Evolutionary conservation across 1,284 basidiomycete species (phyloP), one percentile per base, ranked within the genome.

Genomic region (Singerocomus inundabilis): DNA sequence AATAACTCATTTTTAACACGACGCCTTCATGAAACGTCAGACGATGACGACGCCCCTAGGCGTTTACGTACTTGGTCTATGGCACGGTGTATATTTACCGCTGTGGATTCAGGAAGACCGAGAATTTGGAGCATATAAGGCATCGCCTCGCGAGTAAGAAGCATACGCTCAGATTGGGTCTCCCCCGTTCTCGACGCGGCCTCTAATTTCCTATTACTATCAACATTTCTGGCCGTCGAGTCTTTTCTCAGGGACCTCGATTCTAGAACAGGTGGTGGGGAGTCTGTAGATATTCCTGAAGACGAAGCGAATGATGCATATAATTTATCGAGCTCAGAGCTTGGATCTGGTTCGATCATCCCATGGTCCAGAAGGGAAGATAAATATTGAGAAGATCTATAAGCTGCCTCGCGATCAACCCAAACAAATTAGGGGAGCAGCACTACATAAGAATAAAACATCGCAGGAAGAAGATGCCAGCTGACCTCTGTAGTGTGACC

Each of bases 401-500:
- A 88, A 16, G 88, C 88, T 90, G 55, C 41, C 13, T 46, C n/a
- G 6, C 5, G 18, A 32, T 38, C 25, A 49, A 32, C 4, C 29
- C 36, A 31, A 28, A 18, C 36, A 31, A 28, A 18, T 2, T 21
- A 32, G 6, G 26, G 30, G 39, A 36, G 11, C 10, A 24, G 8
- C 12, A 13, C 21, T 15, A 10, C 11, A 13, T 49, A 21, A 48
- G 49, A 21, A 53, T 40, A 24, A 11, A 24, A n/a, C 30, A 37
- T 35, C 12, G n/a, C 25, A 44, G 39, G 33, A 50, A 49, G 46
- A 39, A n/a, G 37, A 37, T 32, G 12, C 34, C 4, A 37, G 35
- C 70, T 49, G 48, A 86, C 88, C 87, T 77, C 74, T 80, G 62
- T 84, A 91, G 66, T 91, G 88, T 39, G 83, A 85, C 88, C 88